Conservation (phyloP, 345 rosid species). For the Eucalyptus pauciflora region DNA sequence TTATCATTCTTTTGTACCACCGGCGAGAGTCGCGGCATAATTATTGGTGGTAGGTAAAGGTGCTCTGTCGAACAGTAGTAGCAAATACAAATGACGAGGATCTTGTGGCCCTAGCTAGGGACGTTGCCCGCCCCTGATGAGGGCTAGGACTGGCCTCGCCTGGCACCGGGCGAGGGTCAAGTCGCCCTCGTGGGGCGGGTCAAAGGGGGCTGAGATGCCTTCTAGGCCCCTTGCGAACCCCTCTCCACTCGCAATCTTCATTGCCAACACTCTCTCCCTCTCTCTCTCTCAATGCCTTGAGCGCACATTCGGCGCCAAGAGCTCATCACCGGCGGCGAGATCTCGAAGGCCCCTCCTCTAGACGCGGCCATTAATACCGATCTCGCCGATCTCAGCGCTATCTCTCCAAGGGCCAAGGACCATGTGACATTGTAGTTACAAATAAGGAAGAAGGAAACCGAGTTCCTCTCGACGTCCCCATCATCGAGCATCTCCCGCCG, state of each 20-base stretch:
- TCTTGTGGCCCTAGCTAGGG: not conserved
- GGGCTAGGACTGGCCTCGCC: rapidly evolving
- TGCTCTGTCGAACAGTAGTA: rapidly evolving
- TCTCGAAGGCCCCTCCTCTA: not conserved
- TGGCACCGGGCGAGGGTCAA: not conserved
- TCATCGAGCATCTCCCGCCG: not conserved
- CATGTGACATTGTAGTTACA: not conserved
- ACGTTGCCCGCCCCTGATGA: rapidly evolving
- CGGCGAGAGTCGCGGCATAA: rapidly evolving
- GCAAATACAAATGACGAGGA: not conserved
- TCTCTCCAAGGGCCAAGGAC: not conserved
- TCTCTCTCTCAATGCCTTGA: not conserved
- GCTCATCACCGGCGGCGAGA: not conserved
- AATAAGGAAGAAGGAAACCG: not conserved
- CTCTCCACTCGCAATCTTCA: not conserved
- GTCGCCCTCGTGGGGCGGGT: not conserved
- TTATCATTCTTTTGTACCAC: rapidly evolving
- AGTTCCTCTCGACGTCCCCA: not conserved
- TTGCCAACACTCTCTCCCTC: not conserved
- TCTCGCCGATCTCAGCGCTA: not conserved
- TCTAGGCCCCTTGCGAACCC: not conserved
- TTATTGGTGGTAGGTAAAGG: rapidly evolving
- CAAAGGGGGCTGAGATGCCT: not conserved
- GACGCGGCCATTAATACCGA: not conserved
- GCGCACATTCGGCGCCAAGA: not conserved